Base-by-base conservation (phyloP, 2,329 filamentous ascomycete species). In the Lachnellula suecica region DNA sequence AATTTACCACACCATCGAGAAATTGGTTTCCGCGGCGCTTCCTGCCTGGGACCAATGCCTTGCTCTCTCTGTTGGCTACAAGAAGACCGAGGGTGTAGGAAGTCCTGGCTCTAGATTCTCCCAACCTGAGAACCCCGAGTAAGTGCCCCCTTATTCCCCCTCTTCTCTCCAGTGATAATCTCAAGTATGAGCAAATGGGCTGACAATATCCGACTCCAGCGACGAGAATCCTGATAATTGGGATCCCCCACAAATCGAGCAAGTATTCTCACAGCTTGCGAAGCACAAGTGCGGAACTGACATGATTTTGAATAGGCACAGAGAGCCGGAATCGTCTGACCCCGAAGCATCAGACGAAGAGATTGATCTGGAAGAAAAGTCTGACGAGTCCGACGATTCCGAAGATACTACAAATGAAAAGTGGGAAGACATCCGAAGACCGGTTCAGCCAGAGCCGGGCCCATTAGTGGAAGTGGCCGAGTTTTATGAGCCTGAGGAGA, bases 1-100 rank as follows among this genome's bases (percentile, higher is more conserved):
- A 4, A 54, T 74, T 9, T 75, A 74, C 56, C 51, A 52, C 5
- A 27, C 67, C 11, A 63, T 75, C 15, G 70, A 71, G 51, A 57
- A 67, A n/a, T 22, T 66, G 13, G 66, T 74, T 45, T 51, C 53
- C 8, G 49, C 51, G 23, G 52, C 62, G 11, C 61, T 71, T 29
- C 61, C 65, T 8, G 48, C 68, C 17, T 71, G 65, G 64, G 65
- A 69, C 50, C 51, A 59, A 25, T 58, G 60, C 38, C 57, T 67
- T 17, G 20, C 51, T 8, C 48, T 22, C n/a, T 15, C 4, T 6
- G 23, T 50, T 11, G 11, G 17, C 3, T 43, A 43, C 35, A 1
- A 15, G 5, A n/a, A 17, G 23, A 29, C 22, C 10, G 9, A n/a
- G 37, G 42, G 38, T 2, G 49, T 17, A 24, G 42, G 46, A 13